phyloP scores from a whole-genome alignment of 2,329 filamentous ascomycete genomes.

The Orbilia brochopaga region DNA sequence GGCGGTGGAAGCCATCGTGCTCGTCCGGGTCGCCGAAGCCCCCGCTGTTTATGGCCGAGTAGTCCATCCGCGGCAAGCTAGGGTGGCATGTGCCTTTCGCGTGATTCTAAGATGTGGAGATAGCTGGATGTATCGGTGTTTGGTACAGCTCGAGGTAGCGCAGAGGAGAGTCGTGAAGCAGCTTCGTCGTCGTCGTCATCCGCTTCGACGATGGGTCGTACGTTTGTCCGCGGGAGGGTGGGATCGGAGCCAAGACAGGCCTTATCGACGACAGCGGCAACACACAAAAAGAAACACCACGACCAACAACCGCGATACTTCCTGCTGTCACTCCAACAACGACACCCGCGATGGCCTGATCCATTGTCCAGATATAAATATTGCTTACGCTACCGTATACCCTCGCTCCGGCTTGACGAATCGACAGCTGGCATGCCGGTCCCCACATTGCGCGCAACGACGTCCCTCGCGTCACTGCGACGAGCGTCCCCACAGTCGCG shows the following conservation, averaged over 20 bases:
- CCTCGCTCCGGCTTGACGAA: too few species aligned
- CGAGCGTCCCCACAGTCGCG: background rate
- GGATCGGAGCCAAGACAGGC: background rate
- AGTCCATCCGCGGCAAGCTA: conserved; percentile 25
- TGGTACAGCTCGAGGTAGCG: too few species aligned
- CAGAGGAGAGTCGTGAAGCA: too few species aligned
- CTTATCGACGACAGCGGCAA: background rate
- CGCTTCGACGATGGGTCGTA: too few species aligned
- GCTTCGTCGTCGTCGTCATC: too few species aligned
- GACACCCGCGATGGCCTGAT: background rate
- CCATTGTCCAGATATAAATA: too few species aligned
- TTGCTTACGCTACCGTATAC: too few species aligned
- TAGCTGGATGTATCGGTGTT: background rate
- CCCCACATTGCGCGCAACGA: background rate
- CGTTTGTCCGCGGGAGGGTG: too few species aligned
- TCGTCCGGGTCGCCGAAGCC: conserved; percentile 46
- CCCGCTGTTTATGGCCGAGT: conserved; percentile 43
- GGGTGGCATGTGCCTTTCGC: background rate
- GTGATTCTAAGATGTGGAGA: background rate
- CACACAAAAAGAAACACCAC: too few species aligned
- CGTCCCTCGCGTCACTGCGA: background rate
- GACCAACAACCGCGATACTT: too few species aligned
- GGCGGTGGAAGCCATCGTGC: conserved; percentile 37
- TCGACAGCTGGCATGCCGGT: background rate
- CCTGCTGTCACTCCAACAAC: background rate